Base-by-base conservation (phyloP, 148 eudicot species). In the Cornus kousa region DNA sequence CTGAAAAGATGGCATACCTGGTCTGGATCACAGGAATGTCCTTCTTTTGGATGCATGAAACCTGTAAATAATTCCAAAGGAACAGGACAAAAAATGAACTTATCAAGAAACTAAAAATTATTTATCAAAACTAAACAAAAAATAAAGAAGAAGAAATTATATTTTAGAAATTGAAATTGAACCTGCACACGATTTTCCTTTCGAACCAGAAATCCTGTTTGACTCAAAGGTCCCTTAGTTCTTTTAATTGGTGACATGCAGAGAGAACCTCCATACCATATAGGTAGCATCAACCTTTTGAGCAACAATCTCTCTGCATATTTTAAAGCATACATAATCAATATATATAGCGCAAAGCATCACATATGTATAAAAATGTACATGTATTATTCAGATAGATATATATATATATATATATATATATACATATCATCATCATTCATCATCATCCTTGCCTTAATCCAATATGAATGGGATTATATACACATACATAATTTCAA, bases 21-120 rank as follows among this genome's bases (percentile, higher is more conserved):
- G 92, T 93, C 83, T 93, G 88, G 77, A 87, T 39, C 43, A 82
- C 71, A 64, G 85, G 80, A 85, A 81, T 77, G 67, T 90, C 92
- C 71, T 83, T 89, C 84, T 83, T 84, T 74, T 82, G 84, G 87
- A 85, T 82, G 73, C 87, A 86, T 24, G 84, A 86, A 32, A 94
- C 94, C 96, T 95, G 80, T 69, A 86, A 78, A 74, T 19, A 16
- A 74, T 57, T 53, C 19, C 32, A 57, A 22, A 19, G 39, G 32
- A 48, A 68, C 69, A 80, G 23, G 22, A 22, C 43, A 65, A 9
- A 64, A 53, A 23, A 66, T 39, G 12, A 14, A 43, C 17, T 11
- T 28, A 62, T 43, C 55, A 16, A 37, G 19, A 48, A 35, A 57
- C 40, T 68, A 20, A 46, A 53, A 33, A 28, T 0, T 20, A 24